Base-by-base conservation (phyloP, 768 basidiomycete species). In the Xerocomus brunneocitrinus region DNA sequence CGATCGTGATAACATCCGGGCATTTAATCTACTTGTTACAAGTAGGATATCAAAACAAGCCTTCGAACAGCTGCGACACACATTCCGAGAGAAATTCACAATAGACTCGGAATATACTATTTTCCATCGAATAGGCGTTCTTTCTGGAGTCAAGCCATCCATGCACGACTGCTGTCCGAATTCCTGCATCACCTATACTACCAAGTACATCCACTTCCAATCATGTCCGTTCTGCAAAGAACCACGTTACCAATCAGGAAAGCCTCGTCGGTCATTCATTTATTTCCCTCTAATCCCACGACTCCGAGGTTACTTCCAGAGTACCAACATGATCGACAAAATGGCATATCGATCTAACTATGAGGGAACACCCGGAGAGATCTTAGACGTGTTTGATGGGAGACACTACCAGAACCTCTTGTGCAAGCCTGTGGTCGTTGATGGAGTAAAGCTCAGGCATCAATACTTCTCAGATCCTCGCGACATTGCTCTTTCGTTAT, bases 401-500 rank as follows among this genome's bases (percentile, higher is more conserved):
- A 14, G 47, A 0, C 50, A 61, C 34, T 80, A 78, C 52, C 50
- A 54, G 25, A 5, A 10, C 38, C 0, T 65, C 75, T 49, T 55
- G 3, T 8, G 41, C 1, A 46, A 57, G 28, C 28, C 55, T 6
- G 71, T 77, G 27, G 35, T 50, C 4, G 52, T 75, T 24, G 58
- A 71, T 41, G 68, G 65, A 0, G 42, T 64, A 1, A 41, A 39
- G 12, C 58, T 62, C 0, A 45, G 49, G 2, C 59, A 73, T 54
- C 54, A 50, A 0, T 74, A 67, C 58, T 81, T 82, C 50, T 61
- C 63, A 0, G 68, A 71, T 19, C 39, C 36, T 0, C 64, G 62
- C 6, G 77, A 81, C 48, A 62, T 81, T 22, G 76, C 77, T 1
- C 64, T 81, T 7, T 72, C 68, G 0, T 50, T 79, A 1, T 73